phyloP scores from a whole-genome alignment of 192 early-diverging fungal genomes.

The Dissophora ornata region DNA sequence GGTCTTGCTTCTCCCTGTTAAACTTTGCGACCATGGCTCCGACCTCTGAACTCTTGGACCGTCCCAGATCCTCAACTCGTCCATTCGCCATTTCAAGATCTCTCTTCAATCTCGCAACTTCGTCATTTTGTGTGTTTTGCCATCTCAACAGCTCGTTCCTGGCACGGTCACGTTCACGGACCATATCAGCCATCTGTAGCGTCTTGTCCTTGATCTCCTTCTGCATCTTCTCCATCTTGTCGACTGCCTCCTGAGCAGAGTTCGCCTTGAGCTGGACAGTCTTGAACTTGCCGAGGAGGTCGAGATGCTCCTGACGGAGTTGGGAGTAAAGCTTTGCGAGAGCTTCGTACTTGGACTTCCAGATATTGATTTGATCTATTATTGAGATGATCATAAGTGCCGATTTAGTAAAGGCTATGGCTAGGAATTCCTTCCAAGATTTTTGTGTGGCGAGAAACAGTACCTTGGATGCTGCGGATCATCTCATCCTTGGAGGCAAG shows the following conservation, averaged over 20 bases:
- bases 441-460: not conserved
- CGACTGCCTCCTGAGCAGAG: slow-evolving; percentile 84
- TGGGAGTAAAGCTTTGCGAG: slow-evolving; percentile 97
- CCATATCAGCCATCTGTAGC: slow-evolving; percentile 77
- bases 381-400: not conserved
- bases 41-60: slow-evolving; percentile 85
- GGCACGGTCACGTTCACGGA: slow-evolving; percentile 90
- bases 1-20: slow-evolving; percentile 84
- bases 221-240: slow-evolving; percentile 84
- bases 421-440: too few relatives aligned
- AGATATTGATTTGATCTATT: slow-evolving; percentile 90
- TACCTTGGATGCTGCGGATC: slow-evolving; percentile 84
- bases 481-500: slow-evolving; percentile 87
- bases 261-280: slow-evolving; percentile 83
- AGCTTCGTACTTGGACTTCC: slow-evolving; percentile 98
- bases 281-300: slow-evolving; percentile 92
- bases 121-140: slow-evolving; percentile 84
- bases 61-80: slow-evolving; percentile 78
- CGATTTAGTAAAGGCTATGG: not conserved
- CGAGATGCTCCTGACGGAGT: slow-evolving; percentile 94
- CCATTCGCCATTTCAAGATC: slow-evolving; percentile 85
- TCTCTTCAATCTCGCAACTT: slow-evolving; percentile 79
- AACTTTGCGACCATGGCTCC: slow-evolving; percentile 83
- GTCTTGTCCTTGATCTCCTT: slow-evolving; percentile 79
- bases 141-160: slow-evolving; percentile 83